These are phyloP conservation scores for Chrysoporthe deuterocubensis DNA, from an alignment of 2,329 filamentous ascomycete species.

Conservation along the genomic window DNA sequence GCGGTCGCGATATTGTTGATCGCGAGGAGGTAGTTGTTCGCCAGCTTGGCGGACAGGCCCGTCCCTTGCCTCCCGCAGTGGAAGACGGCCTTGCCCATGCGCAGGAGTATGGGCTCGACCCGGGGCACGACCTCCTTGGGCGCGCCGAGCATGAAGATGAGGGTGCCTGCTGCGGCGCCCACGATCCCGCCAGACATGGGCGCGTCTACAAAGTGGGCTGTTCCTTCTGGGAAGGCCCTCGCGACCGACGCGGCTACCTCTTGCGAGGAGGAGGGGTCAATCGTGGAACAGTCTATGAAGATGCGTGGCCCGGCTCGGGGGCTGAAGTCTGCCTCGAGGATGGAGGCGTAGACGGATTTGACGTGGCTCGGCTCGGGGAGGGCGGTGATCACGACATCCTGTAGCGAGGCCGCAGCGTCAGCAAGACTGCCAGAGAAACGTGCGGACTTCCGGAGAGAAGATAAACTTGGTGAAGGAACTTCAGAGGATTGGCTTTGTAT, in stretches of 20 bases:
- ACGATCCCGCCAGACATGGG: slow-evolving; percentile 98
- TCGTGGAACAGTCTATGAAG: slow-evolving; percentile 96
- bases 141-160: slow-evolving; percentile 95
- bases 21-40: slow-evolving; percentile 95
- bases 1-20: slow-evolving; percentile 83
- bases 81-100: slow-evolving; percentile 86
- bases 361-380: slow-evolving; percentile 90
- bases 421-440: slow-evolving; percentile 7
- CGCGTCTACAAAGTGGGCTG: slow-evolving; percentile 86
- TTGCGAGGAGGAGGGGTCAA: slow-evolving; percentile 84
- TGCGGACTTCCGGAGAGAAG: background rate
- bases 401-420: slow-evolving; percentile 26
- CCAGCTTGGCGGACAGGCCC: slow-evolving; percentile 88
- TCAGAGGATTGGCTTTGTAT: slow-evolving; percentile 79
- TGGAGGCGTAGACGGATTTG: slow-evolving; percentile 76
- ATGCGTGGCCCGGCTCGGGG: slow-evolving; percentile 65
- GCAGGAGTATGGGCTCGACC: slow-evolving; percentile 69
- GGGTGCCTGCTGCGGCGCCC: slow-evolving; percentile 80
- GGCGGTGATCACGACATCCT: slow-evolving; percentile 88
- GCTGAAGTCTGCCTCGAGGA: slow-evolving; percentile 62
- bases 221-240: slow-evolving; percentile 56
- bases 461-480: slow-evolving; percentile 32
- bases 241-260: slow-evolving; percentile 72
- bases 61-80: slow-evolving; percentile 85
- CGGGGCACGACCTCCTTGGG: slow-evolving; percentile 63